Conservation (phyloP, 768 basidiomycete genomes). For the Amyloporia xantha region DNA sequence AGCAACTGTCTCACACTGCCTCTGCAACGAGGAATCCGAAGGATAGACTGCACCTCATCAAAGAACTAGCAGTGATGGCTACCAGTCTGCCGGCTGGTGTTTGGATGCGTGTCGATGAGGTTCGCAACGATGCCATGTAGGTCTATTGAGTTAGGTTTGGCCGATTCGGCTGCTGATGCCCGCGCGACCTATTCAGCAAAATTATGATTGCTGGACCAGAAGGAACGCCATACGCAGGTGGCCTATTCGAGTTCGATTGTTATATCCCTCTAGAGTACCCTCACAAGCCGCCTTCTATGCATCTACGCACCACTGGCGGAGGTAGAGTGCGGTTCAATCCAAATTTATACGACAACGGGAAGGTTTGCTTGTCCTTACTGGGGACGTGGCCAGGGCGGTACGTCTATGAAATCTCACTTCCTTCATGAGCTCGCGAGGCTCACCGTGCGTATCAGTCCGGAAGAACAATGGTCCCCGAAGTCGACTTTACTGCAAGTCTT, state of each 20-base stretch:
- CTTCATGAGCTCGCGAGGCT: too few relatives aligned
- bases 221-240: slow-evolving; percentile 61
- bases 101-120: slow-evolving; percentile 52
- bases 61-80: slow-evolving; percentile 50
- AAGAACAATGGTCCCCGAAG: slow-evolving; percentile 42
- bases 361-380: slow-evolving; percentile 49
- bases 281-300: slow-evolving; percentile 37
- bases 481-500: slow-evolving; percentile 53
- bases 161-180: not conserved
- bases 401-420: slow-evolving; percentile 1
- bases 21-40: slow-evolving; percentile 37
- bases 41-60: slow-evolving; percentile 44
- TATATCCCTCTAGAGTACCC: slow-evolving; percentile 50
- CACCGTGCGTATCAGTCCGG: slow-evolving; percentile 23
- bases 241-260: slow-evolving; percentile 60
- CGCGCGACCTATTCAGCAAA: slow-evolving; percentile 28
- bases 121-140: slow-evolving; percentile 50
- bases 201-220: slow-evolving; percentile 58
- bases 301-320: slow-evolving; percentile 47
- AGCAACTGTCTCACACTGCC: slow-evolving; percentile 27
- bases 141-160: slow-evolving; percentile 15
- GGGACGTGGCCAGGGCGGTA: slow-evolving; percentile 51
- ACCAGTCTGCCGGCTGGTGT: slow-evolving; percentile 51
- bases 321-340: slow-evolving; percentile 50
- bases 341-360: slow-evolving; percentile 42